Evolutionary conservation across 208 protist genomes (phyloP).

Genomic region (Leishmania tropica): DNA sequence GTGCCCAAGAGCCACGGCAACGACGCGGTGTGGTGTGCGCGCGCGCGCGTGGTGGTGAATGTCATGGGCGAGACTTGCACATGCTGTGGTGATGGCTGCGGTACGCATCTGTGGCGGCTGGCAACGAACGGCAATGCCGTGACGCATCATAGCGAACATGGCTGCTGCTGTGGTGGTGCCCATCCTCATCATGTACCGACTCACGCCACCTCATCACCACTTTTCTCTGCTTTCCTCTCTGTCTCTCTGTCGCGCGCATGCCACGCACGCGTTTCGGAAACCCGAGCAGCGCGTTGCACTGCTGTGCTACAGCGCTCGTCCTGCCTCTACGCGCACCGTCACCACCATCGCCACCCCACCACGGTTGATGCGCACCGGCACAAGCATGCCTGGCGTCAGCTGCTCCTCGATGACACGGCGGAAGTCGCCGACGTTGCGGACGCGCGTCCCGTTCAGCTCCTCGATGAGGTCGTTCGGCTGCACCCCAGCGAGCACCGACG

Average conservation of each 20-base stretch:
- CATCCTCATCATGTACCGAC: neutral
- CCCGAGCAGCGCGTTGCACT: neutral
- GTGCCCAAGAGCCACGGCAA: neutral
- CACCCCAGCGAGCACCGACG: slow-evolving; percentile 56
- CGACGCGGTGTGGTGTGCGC: too few relatives aligned
- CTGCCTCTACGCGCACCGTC: slow-evolving; percentile 33
- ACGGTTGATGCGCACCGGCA: slow-evolving; percentile 52
- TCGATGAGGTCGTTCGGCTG: slow-evolving; percentile 62
- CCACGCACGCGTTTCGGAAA: neutral
- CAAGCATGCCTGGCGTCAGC: slow-evolving; percentile 30
- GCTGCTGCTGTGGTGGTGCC: neutral
- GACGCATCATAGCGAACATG: neutral
- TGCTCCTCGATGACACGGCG: slow-evolving; percentile 47
- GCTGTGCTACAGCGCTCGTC: slow-evolving; percentile 18
- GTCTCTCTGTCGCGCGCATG: neutral
- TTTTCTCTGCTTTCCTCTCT: neutral
- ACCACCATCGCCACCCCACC: slow-evolving; percentile 40
- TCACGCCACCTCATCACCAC: neutral
- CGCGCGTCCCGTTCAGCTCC: slow-evolving; percentile 42
- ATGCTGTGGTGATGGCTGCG: neutral
- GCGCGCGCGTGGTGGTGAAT: too few relatives aligned
- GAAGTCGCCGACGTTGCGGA: slow-evolving; percentile 46
- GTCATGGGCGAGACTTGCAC: too few relatives aligned
- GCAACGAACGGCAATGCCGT: neutral
- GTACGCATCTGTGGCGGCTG: neutral